A percentile compares a stretch with the other conserved stretches of the same genome.
Conservation (phyloP, 2,329 filamentous ascomycete genomes). For the Diaporthe aspalathi region DNA sequence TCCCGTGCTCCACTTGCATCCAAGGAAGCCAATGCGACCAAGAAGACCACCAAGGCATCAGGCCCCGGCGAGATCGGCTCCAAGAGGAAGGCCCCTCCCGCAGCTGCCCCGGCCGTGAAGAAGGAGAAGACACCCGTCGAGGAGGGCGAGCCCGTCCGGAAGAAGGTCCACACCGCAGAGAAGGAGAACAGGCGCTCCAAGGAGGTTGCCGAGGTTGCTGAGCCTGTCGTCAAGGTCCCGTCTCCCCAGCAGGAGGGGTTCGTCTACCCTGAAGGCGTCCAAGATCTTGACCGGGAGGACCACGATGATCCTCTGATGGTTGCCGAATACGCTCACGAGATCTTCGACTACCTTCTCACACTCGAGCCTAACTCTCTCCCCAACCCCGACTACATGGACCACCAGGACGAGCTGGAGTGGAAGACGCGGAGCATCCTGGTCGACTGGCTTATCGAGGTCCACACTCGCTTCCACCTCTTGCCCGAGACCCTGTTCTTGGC, state of each 20-base stretch:
- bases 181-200: constrained; percentile 60
- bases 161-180: constrained; percentile 70
- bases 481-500: constrained; percentile 97
- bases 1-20: constrained; percentile 64
- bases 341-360: constrained; percentile 94
- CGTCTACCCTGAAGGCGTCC: constrained; percentile 55
- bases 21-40: constrained; percentile 65
- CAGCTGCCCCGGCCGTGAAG: constrained; percentile 60
- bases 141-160: constrained; percentile 75
- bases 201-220: constrained; percentile 49
- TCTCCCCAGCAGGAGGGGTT: constrained; percentile 41
- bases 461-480: constrained; percentile 94
- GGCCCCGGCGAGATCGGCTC: constrained; percentile 39
- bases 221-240: constrained; percentile 48
- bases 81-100: constrained; percentile 72
- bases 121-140: constrained; percentile 71
- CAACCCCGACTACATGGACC: constrained; percentile 94
- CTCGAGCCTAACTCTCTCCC: constrained; percentile 83
- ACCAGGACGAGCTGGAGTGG: constrained; percentile 96
- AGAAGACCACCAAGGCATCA: constrained; percentile 65
- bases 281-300: constrained; percentile 87
- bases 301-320: constrained; percentile 96
- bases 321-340: constrained; percentile 95
- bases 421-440: constrained; percentile 97
- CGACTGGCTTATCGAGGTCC: constrained; percentile 98